A percentile compares a stretch with the other conserved stretches of the same genome.
Evolutionary conservation across 805 yeast genomes (phyloP).

Genomic region (Pichia kluyveri): DNA sequence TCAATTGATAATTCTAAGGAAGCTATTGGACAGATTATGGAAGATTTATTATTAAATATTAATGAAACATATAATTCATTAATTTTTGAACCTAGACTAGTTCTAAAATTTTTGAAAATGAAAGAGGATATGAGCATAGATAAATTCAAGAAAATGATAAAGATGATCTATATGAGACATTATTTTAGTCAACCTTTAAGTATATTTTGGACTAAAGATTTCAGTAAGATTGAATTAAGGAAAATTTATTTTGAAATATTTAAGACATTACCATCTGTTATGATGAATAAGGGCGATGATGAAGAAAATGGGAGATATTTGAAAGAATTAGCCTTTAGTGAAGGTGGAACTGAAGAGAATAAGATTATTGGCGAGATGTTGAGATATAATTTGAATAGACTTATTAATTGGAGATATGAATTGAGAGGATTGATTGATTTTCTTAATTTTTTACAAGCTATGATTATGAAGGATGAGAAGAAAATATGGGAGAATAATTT

Average conservation of each 20-base stretch:
- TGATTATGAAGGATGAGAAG: slow-evolving; percentile 13
- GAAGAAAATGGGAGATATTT: too few relatives aligned
- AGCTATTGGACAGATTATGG: slow-evolving; percentile 24
- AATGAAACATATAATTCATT: slow-evolving; percentile 24
- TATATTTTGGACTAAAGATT: slow-evolving; percentile 25
- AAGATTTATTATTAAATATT: slow-evolving; percentile 23
- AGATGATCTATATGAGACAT: slow-evolving; percentile 26
- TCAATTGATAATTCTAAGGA: slow-evolving; percentile 25
- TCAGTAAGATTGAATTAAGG: slow-evolving; percentile 16
- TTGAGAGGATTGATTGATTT: slow-evolving; percentile 22
- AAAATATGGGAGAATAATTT: slow-evolving; percentile 22
- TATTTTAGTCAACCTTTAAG: slow-evolving; percentile 27
- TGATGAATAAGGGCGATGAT: neutral
- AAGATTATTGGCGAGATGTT: slow-evolving; percentile 15
- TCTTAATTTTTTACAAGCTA: slow-evolving; percentile 20
- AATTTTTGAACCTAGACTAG: slow-evolving; percentile 24
- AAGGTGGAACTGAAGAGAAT: neutral
- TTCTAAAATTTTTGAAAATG: slow-evolving; percentile 20
- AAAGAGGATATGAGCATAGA: slow-evolving; percentile 21
- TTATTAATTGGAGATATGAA: slow-evolving; percentile 24
- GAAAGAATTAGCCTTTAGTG: too few relatives aligned
- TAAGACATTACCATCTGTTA: slow-evolving; percentile 22
- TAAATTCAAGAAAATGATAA: slow-evolving; percentile 24
- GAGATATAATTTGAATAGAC: slow-evolving; percentile 18
- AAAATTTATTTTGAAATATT: slow-evolving; percentile 20